A percentile compares a stretch with the other conserved stretches of the same genome.
phyloP scores from a whole-genome alignment of 352 stramenopile genomes.

The Phytopythium oedochilum region DNA sequence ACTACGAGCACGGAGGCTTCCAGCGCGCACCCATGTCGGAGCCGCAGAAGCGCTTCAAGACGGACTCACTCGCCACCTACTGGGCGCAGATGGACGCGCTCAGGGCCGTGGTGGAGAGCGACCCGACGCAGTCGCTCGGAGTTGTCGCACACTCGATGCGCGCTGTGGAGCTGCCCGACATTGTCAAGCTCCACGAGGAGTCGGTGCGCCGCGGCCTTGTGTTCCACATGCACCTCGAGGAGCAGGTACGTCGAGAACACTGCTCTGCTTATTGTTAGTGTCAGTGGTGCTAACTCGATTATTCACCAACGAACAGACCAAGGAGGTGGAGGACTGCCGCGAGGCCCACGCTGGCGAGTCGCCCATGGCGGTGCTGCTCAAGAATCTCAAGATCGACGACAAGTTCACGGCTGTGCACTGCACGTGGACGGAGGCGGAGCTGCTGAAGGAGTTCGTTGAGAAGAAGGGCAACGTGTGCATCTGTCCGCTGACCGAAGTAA shows the following conservation, averaged over 20 bases:
- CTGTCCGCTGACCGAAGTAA: slow-evolving; percentile 61
- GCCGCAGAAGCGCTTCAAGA: slow-evolving; percentile 69
- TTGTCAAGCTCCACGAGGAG: slow-evolving; percentile 62
- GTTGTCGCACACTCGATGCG: slow-evolving; percentile 79
- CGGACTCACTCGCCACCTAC: slow-evolving; percentile 55
- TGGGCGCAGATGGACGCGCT: slow-evolving; percentile 68
- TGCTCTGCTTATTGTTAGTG: neutral
- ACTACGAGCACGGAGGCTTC: slow-evolving; percentile 72
- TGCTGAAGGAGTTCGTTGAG: slow-evolving; percentile 51
- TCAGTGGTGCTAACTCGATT: neutral
- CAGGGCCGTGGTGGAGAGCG: slow-evolving; percentile 15
- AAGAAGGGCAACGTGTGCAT: slow-evolving; percentile 73
- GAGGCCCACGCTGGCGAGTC: slow-evolving; percentile 42
- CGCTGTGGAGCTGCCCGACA: slow-evolving; percentile 50
- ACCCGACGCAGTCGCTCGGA: slow-evolving; percentile 47
- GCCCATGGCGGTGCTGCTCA: slow-evolving; percentile 59
- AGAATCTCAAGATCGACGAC: slow-evolving; percentile 60
- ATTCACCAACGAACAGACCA: slow-evolving; percentile 15
- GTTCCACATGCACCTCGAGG: slow-evolving; percentile 68
- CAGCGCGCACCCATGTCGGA: slow-evolving; percentile 49
- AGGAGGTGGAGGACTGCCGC: slow-evolving; percentile 78
- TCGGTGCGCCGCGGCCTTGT: slow-evolving; percentile 54
- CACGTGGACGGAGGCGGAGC: slow-evolving; percentile 57
- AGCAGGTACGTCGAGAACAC: slow-evolving; percentile 21
- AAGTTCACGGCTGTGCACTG: slow-evolving; percentile 80